Conservation (phyloP, 768 basidiomycete species). For the Phanerodontia chrysosporium region DNA sequence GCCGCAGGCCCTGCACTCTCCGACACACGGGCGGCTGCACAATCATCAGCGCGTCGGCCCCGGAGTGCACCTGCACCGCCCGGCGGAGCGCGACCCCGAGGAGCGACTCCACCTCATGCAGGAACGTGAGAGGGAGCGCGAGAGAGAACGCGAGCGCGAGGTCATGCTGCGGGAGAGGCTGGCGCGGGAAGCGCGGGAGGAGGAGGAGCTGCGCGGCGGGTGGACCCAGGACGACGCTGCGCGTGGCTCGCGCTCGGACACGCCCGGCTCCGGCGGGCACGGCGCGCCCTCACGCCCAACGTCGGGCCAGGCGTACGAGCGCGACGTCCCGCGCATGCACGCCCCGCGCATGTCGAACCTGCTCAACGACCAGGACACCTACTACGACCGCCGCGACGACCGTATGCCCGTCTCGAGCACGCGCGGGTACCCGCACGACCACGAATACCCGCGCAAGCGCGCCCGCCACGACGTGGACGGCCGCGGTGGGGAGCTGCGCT, state of each 20-base stretch:
- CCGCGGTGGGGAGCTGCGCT: constrained; percentile 30
- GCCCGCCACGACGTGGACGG: constrained; percentile 64
- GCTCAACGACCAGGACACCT: constrained; percentile 17
- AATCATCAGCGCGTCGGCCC: constrained; percentile 67
- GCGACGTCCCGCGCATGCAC: constrained; percentile 13
- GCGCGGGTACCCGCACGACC: constrained; percentile 13
- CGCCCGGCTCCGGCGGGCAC: constrained; percentile 16
- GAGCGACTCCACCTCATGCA: constrained; percentile 21
- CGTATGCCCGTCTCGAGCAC: constrained; percentile 9
- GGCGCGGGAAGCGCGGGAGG: constrained; percentile 17
- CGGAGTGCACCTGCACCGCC: constrained; percentile 48
- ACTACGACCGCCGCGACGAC: constrained; percentile 16
- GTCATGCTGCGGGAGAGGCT: constrained; percentile 16
- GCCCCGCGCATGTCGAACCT: constrained; percentile 17
- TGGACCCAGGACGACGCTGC: constrained; percentile 6
- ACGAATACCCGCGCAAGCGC: constrained; percentile 42
- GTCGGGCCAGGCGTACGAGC: constrained; percentile 19
- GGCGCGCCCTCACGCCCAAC: constrained; percentile 20
- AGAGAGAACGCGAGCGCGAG: constrained; percentile 21
- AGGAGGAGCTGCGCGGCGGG: constrained; percentile 18
- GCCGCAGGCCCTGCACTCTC: constrained; percentile 28
- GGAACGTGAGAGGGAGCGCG: constrained; percentile 22
- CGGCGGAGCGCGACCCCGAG: constrained; percentile 48
- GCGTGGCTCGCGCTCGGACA: constrained; percentile 21
- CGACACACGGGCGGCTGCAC: constrained; percentile 31